Evolutionary conservation across 2,329 filamentous ascomycete species (phyloP), one percentile per base, ranked within the genome.

Genomic region (Rutstroemia sp.): DNA sequence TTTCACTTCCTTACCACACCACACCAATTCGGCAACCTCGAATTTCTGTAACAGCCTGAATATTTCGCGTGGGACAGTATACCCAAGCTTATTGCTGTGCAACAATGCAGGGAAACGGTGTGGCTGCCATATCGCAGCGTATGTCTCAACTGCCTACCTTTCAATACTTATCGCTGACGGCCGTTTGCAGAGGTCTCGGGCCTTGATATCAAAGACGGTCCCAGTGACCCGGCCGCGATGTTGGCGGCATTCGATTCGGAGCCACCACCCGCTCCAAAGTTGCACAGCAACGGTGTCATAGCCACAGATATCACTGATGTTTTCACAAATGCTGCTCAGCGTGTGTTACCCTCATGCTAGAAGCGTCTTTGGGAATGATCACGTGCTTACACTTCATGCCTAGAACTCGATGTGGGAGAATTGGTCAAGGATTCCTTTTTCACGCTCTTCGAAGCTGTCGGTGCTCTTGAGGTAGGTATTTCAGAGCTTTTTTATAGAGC

Each of bases 381-480:
- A 66, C 63, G 60, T 68, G 64, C 60, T 67, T 27, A 68, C 49
- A 23, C 19, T 17, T 48, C 47, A 34, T 25, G 14, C 17, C 45
- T 60, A 95, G 91, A 83, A 60, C 76, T 97, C 57, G 73, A 80
- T 48, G 83, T 88, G 7, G 94, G 94, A 34, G 84, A 95, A 64
- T 80, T 99, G 3, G 80, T 97, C 61, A 96, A 96, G 74, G 92
- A 97, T 89, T 89, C 88, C 46, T 84, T 83, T 69, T 97, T 99
- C 68, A 95, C 91, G 1, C 79, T 99, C 4, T 96, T 96, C 64
- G 94, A 97, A 73, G 87, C 92, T 49, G 94, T 99, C 64, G 89
- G 89, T 60, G 89, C 89, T 64, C 78, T 94, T 21, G 89, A 94
- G 80, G 84, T 81, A 70, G 56, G 73, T 60, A 19, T 37, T 2